Evolutionary conservation across 805 yeast species (phyloP).

Genomic region (Maudiozyma bulderi): DNA sequence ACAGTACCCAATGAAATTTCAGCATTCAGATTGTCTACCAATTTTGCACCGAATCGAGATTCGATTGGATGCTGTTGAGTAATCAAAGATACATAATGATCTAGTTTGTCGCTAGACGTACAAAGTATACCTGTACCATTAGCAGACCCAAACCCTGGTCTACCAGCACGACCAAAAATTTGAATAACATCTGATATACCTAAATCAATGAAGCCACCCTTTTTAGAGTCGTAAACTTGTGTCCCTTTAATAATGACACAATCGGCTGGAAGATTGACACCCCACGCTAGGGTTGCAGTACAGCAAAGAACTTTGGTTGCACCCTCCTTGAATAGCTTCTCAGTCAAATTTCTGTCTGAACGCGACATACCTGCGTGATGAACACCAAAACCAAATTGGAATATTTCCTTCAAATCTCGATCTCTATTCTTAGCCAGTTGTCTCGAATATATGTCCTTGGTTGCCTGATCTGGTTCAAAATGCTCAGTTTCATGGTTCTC

Average conservation of each 20-base stretch:
- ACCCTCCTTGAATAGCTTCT: conserved; percentile 76
- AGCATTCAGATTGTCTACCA: conserved; percentile 90
- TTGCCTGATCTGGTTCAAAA: conserved; percentile 26
- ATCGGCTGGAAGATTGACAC: conserved; percentile 97
- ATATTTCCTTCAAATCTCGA: conserved; percentile 72
- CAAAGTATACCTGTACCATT: conserved; percentile 88
- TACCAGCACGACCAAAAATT: conserved; percentile 98
- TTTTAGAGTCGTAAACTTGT: conserved; percentile 86
- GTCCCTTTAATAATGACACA: conserved; percentile 96
- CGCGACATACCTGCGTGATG: conserved; percentile 98
- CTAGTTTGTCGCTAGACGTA: conserved; percentile 71
- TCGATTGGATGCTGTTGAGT: conserved; percentile 97
- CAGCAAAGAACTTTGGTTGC: conserved; percentile 84
- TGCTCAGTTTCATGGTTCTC: conserved; percentile 44
- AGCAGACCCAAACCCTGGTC: conserved; percentile 84
- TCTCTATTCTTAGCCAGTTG: conserved; percentile 67
- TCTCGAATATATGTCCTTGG: conserved; percentile 35
- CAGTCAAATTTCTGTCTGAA: conserved; percentile 81
- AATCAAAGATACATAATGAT: conserved; percentile 78
- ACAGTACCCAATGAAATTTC: conserved; percentile 94
- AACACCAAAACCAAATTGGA: conserved; percentile 74
- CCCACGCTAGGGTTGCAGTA: conserved; percentile 99
- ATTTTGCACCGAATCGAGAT: conserved; percentile 62
- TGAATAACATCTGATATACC: conserved; percentile 96
- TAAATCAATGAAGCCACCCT: conserved; percentile 87